These are phyloP conservation scores for Kalmusia sp. DNA, from an alignment of 2,329 filamentous ascomycete species.

Conservation along the genomic window DNA sequence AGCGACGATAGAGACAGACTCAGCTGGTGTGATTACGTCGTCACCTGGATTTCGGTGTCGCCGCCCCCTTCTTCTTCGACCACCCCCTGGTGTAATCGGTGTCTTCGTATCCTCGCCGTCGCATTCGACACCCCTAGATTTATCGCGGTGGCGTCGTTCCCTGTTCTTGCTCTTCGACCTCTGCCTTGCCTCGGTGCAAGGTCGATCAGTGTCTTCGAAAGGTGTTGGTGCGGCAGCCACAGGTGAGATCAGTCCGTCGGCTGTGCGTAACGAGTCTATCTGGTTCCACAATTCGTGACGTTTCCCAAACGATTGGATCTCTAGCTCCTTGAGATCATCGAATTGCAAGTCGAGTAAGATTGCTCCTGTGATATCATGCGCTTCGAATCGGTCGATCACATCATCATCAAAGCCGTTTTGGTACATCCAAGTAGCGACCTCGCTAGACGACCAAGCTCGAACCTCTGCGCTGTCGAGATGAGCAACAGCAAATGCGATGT, in stretches of 20 bases:
- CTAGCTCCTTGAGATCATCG: conserved; percentile 82
- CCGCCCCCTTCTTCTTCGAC: conserved; percentile 48
- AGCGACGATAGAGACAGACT: conserved; percentile 89
- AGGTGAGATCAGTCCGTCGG: conserved; percentile 48
- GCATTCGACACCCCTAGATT: conserved; percentile 32
- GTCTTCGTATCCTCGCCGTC: conserved; percentile 35
- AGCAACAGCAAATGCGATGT: conserved; percentile 61
- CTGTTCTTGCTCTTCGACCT: conserved; percentile 46
- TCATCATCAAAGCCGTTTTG: conserved; percentile 78
- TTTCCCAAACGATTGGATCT: conserved; percentile 82
- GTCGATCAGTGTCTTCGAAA: conserved; percentile 56
- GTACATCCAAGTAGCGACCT: conserved; percentile 87
- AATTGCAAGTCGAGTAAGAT: conserved; percentile 92
- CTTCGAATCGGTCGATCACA: conserved; percentile 82
- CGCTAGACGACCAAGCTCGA: conserved; percentile 73
- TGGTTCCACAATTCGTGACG: conserved; percentile 81
- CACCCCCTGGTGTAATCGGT: conserved; percentile 41
- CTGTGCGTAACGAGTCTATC: conserved; percentile 70
- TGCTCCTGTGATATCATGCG: conserved; percentile 89
- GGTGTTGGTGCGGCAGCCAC: conserved; percentile 54
- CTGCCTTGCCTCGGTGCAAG: conserved; percentile 47
- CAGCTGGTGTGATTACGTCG: conserved; percentile 76
- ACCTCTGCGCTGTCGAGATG: conserved; percentile 67
- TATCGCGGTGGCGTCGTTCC: conserved; percentile 37
- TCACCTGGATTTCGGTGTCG: conserved; percentile 52